These are phyloP conservation scores for Actinomucor elegans DNA, from an alignment of 371 early-diverging fungal species.

Conservation along the genomic window DNA sequence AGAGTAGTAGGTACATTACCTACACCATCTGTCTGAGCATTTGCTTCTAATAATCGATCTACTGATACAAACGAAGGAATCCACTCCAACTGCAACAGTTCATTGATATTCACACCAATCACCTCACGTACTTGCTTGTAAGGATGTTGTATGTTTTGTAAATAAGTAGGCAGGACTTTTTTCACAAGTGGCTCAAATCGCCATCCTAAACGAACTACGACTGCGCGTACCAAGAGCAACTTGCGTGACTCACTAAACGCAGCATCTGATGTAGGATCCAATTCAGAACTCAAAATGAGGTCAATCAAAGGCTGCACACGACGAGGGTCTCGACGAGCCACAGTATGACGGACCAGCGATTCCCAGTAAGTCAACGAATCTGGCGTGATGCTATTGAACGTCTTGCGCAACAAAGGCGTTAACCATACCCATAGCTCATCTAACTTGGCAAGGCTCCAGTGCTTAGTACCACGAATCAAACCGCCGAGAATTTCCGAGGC, in stretches of 20 bases:
- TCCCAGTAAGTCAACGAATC: constrained; percentile 81
- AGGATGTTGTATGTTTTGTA: constrained; percentile 69
- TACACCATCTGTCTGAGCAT: constrained; percentile 32
- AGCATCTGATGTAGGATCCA: constrained; percentile 77
- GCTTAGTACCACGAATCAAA: constrained; percentile 81
- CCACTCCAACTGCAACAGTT: constrained; percentile 63
- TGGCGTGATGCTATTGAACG: constrained; percentile 59
- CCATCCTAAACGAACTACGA: constrained; percentile 70
- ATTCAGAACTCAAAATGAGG: constrained; percentile 58
- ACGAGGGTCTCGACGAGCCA: constrained; percentile 78
- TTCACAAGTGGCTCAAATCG: constrained; percentile 52
- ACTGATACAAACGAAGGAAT: constrained; percentile 59
- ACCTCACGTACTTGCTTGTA: constrained; percentile 89
- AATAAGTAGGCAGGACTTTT: constrained; percentile 49
- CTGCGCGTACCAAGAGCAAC: constrained; percentile 59
- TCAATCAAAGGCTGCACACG: constrained; percentile 73
- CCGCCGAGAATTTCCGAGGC: constrained; percentile 80
- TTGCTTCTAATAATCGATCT: constrained; percentile 30
- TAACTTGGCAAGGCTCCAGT: constrained; percentile 63
- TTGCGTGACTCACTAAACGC: constrained; percentile 85
- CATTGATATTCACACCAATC: constrained; percentile 72
- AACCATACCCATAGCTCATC: constrained; percentile 66
- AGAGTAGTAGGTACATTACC: constrained; percentile 43
- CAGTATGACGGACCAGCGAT: constrained; percentile 53
- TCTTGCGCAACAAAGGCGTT: constrained; percentile 49